These are phyloP conservation scores for Ochromonas danica DNA, from an alignment of 108 stramenopile species.

Conservation along the genomic window DNA sequence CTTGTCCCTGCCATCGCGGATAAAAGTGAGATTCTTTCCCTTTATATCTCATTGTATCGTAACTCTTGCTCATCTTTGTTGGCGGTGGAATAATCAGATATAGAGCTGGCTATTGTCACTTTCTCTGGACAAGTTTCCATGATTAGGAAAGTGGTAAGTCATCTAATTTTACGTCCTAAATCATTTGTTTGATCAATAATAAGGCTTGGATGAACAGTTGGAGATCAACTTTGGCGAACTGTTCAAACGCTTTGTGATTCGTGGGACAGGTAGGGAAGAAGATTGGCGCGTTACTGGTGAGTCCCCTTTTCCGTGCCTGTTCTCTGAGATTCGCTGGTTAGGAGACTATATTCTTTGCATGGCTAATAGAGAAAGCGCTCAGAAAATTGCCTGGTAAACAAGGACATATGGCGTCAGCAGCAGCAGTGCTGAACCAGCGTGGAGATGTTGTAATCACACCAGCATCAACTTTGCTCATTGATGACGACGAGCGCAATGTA, in stretches of 20 bases:
- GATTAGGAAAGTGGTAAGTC: conserved; percentile 67
- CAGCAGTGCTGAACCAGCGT: conserved; percentile 69
- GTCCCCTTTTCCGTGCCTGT: too few species aligned
- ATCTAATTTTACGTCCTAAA: too few species aligned
- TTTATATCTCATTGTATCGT: background rate
- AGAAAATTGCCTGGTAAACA: conserved; percentile 89
- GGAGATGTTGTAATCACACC: conserved; percentile 60
- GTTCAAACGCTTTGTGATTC: too few species aligned
- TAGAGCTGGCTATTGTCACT: conserved; percentile 83
- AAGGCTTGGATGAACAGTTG: too few species aligned
- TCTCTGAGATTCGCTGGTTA: too few species aligned
- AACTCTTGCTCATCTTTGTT: background rate
- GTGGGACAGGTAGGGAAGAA: too few species aligned
- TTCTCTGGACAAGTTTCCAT: conserved; percentile 72
- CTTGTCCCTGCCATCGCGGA: background rate
- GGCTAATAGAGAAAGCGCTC: too few species aligned
- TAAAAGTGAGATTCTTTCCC: too few species aligned
- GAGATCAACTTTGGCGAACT: too few species aligned
- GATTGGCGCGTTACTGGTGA: too few species aligned
- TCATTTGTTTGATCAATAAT: too few species aligned
- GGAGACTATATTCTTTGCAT: too few species aligned
- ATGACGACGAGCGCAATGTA: conserved; percentile 84
- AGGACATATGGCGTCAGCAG: conserved; percentile 84
- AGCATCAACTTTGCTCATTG: conserved; percentile 78
- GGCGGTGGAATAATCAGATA: conserved; percentile 42